Conservation (phyloP, 139 green algal species). For the Closterium sp. region DNA sequence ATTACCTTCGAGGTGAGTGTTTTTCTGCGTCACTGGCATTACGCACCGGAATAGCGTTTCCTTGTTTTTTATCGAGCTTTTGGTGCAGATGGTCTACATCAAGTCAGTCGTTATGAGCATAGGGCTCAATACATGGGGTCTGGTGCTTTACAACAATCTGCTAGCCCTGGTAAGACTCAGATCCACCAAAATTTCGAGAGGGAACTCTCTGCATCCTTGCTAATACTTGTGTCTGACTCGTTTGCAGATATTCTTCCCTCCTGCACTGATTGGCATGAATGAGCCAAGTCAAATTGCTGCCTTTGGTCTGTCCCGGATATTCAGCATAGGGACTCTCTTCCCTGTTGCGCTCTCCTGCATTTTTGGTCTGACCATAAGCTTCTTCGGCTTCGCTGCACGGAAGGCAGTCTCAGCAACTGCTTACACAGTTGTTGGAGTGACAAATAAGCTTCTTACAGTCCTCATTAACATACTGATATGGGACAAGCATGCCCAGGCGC, state of each 20-base stretch:
- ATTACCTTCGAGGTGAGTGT: conserved; percentile 25
- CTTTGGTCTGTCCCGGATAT: too few species aligned
- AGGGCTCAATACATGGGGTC: conserved; percentile 30
- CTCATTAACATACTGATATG: conserved; percentile 69
- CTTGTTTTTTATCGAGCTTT: background rate
- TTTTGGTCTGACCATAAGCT: conserved; percentile 65
- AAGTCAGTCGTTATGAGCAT: conserved; percentile 37
- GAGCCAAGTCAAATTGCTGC: background rate
- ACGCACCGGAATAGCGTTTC: background rate
- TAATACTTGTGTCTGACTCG: too few species aligned
- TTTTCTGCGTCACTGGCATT: background rate
- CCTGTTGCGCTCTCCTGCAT: conserved; percentile 66
- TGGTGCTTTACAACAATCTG: conserved; percentile 44
- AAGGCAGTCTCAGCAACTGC: conserved; percentile 67
- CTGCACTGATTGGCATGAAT: background rate
- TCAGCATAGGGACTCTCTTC: conserved; percentile 18
- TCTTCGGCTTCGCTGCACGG: conserved; percentile 67
- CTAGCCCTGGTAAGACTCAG: conserved; percentile 8
- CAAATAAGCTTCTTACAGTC: conserved; percentile 76
- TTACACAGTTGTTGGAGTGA: conserved; percentile 80
- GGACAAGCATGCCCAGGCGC: conserved; percentile 61
- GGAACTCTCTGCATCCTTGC: too few species aligned
- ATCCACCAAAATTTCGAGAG: too few species aligned
- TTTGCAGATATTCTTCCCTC: too few species aligned
- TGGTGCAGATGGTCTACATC: conserved; percentile 39